A percentile compares a stretch with the other conserved stretches of the same genome.
phyloP scores from a whole-genome alignment of 306 rosid genomes.

The Styphnolobium japonicum region DNA sequence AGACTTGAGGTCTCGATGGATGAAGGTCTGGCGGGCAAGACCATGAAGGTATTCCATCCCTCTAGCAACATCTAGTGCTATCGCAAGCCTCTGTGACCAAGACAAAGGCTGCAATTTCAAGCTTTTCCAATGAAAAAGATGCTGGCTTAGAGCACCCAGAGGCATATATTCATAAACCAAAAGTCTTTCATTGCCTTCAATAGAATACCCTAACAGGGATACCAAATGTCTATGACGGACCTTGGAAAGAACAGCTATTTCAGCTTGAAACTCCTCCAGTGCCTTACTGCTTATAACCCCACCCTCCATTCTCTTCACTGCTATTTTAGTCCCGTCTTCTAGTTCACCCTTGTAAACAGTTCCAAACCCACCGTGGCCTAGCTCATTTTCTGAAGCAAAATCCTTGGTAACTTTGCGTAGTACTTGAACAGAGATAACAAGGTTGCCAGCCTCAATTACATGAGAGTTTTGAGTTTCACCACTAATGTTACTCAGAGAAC shows the following conservation, averaged over 20 bases:
- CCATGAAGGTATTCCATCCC: slow-evolving; percentile 76
- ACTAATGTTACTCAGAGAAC: slow-evolving; percentile 47
- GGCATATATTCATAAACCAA: slow-evolving; percentile 80
- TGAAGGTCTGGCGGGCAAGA: slow-evolving; percentile 70
- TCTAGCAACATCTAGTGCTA: slow-evolving; percentile 86
- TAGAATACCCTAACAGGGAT: slow-evolving; percentile 67
- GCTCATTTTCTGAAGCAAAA: slow-evolving; percentile 65
- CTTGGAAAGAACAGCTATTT: slow-evolving; percentile 75
- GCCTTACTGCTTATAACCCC: slow-evolving; percentile 57
- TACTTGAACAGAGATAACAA: slow-evolving; percentile 60
- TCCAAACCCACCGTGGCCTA: slow-evolving; percentile 88
- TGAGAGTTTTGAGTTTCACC: slow-evolving; percentile 52
- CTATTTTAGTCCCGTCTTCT: slow-evolving; percentile 67
- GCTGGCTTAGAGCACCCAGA: slow-evolving; percentile 82
- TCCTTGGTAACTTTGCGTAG: slow-evolving; percentile 62
- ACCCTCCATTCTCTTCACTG: slow-evolving; percentile 88
- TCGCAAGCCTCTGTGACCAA: slow-evolving; percentile 67
- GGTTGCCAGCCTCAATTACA: slow-evolving; percentile 53
- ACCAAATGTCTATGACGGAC: slow-evolving; percentile 81
- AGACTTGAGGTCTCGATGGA: slow-evolving; percentile 83
- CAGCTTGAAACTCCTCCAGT: slow-evolving; percentile 74
- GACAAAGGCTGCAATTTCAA: slow-evolving; percentile 64
- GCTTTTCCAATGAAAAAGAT: slow-evolving; percentile 80
- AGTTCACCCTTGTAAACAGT: slow-evolving; percentile 83
- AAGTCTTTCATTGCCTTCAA: slow-evolving; percentile 72